A percentile compares a stretch with the other conserved stretches of the same genome.
These are phyloP conservation scores for Zalerion maritima DNA, from an alignment of 495 filamentous ascomycete genomes.

Conservation along the genomic window DNA sequence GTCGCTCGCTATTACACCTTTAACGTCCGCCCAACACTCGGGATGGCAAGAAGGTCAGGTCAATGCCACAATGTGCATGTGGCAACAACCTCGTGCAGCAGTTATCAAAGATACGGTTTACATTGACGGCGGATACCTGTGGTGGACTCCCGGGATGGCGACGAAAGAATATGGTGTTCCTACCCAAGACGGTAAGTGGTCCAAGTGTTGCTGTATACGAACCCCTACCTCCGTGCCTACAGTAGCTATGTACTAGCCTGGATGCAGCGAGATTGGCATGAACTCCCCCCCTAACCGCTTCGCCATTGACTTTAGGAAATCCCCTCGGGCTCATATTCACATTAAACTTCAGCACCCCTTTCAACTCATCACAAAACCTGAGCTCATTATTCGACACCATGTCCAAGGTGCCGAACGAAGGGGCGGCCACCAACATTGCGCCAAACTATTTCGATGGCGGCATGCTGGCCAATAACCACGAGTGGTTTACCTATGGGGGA, in stretches of 20 bases:
- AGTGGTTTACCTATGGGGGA: constrained; percentile 42
- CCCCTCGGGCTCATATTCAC: constrained; percentile 33
- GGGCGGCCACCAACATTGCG: constrained; percentile 38
- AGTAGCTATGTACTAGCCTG: neutral
- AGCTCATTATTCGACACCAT: constrained; percentile 32
- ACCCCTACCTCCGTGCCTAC: constrained; percentile 5
- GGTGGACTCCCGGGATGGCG: constrained; percentile 28
- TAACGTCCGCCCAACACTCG: constrained; percentile 12
- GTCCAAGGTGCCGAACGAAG: constrained; percentile 25
- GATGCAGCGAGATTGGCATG: constrained; percentile 3
- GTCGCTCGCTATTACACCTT: neutral
- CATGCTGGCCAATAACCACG: constrained; percentile 50
- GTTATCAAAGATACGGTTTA: constrained; percentile 53
- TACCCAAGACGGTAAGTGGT: constrained; percentile 21
- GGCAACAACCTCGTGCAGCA: constrained; percentile 40
- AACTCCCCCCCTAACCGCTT: constrained; percentile 1
- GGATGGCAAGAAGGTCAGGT: constrained; percentile 28
- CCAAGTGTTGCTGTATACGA: neutral
- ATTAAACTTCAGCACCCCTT: constrained; percentile 44
- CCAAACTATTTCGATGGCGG: constrained; percentile 47
- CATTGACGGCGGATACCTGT: constrained; percentile 48
- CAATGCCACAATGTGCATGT: constrained; percentile 43
- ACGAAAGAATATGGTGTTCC: constrained; percentile 16
- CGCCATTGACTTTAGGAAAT: constrained; percentile 19
- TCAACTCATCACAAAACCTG: constrained; percentile 38